These are phyloP conservation scores for Paraglomus occultum DNA, from an alignment of 192 early-diverging fungal species.

Conservation along the genomic window DNA sequence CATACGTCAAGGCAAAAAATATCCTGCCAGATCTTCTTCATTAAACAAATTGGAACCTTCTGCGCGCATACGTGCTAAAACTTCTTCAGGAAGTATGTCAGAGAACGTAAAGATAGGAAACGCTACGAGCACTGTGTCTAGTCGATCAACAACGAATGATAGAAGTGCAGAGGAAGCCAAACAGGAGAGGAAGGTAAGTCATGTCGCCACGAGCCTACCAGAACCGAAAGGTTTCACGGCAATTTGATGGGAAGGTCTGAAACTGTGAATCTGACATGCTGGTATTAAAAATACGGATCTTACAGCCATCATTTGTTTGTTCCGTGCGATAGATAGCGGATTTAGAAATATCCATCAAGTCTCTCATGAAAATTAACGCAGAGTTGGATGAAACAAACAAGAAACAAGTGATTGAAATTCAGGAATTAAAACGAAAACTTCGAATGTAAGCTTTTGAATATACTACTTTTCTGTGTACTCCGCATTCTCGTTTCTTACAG, in stretches of 20 bases:
- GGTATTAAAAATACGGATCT: too few species aligned
- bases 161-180: conserved; percentile 25
- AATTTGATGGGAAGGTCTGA: too few species aligned
- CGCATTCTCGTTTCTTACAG: too few species aligned
- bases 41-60: conserved; percentile 1
- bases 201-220: neutral
- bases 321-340: conserved; percentile 45
- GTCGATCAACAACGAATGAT: conserved; percentile 8
- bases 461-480: too few species aligned
- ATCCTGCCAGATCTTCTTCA: conserved; percentile 16
- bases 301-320: too few species aligned
- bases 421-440: conserved; percentile 43
- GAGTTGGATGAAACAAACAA: conserved; percentile 49
- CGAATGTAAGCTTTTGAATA: conserved; percentile 30
- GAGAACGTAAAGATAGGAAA: neutral
- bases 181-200: conserved; percentile 27
- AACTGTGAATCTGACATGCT: too few species aligned
- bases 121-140: neutral
- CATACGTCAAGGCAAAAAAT: neutral
- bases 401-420: conserved; percentile 49
- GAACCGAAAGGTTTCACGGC: too few species aligned
- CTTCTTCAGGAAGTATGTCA: conserved; percentile 17
- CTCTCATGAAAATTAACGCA: conserved; percentile 48
- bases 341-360: conserved; percentile 56
- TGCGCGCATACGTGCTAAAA: conserved; percentile 20